Base-by-base conservation (phyloP, 2,329 filamentous ascomycete genomes). In the Cladophialophora exuberans region DNA sequence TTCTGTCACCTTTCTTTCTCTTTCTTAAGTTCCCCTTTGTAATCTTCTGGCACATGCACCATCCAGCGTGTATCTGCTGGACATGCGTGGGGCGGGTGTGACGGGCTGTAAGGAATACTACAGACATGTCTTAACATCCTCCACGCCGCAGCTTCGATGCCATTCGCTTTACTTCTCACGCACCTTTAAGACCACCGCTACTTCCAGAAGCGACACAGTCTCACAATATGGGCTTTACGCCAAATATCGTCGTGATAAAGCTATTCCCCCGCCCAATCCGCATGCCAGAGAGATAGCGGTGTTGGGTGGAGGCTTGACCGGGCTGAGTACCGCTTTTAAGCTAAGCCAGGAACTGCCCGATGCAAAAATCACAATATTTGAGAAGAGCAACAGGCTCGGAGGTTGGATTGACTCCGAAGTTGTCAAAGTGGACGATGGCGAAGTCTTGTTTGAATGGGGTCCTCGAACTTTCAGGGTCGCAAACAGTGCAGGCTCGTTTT, bases 241-340 rank as follows among this genome's bases (percentile, higher is more conserved):
- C 22, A 15, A 22, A 22, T 17, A 22, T 15, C n/a, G 22, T 6
- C 31, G 35, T 25, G 4, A 28, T 20, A n/a, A 20, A 4, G 4
- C 20, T 13, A 2, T 47, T 13, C 49, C 47, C 42, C 44, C 53
- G 13, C 58, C 63, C 4, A 65, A 65, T 39, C 59, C 62, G 9
- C 59, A 69, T 43, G 62, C 66, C 30, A 73, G 69, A 56, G 68
- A 76, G 65, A 71, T 90, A 52, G 89, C 88, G 20, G 79, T 95
- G 47, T 72, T 95, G 25, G 91, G 91, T 48, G 90, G 86, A 57
- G 91, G 91, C 35, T 85, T 96, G 68, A 94, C 90, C 1, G 91
- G 91, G 46, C 81, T 96, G 43, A 83, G 87, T 30, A 81, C 85
- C 33, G 90, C 90, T 25, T 90, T 89, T 75, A 91, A 89, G 70